Evolutionary conservation across 2,329 filamentous ascomycete species (phyloP).

Genomic region (Fusarium buharicum): DNA sequence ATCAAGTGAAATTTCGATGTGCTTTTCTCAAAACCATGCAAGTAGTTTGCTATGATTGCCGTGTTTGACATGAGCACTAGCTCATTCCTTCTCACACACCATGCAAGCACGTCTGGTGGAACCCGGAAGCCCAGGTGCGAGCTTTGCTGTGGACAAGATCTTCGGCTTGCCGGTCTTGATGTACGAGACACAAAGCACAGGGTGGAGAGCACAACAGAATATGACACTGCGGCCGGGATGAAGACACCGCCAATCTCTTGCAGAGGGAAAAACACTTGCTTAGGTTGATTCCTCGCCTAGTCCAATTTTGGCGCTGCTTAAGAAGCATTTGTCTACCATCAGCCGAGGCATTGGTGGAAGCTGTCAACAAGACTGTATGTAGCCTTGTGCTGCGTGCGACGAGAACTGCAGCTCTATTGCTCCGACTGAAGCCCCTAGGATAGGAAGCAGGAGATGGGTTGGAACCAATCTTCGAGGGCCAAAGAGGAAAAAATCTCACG

Average conservation of each 20-base stretch:
- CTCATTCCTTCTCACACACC: conserved; percentile 16
- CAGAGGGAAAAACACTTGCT: conserved; percentile 28
- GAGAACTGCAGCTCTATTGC: background rate
- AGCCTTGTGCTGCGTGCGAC: background rate
- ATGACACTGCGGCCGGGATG: conserved; percentile 24
- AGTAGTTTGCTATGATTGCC: conserved; percentile 22
- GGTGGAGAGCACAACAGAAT: conserved; percentile 17
- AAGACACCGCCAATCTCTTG: conserved; percentile 30
- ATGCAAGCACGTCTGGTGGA: conserved; percentile 31
- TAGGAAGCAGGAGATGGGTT: background rate
- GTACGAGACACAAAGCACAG: conserved; percentile 23
- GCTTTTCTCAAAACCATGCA: conserved; percentile 1
- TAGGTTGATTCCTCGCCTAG: conserved; percentile 5
- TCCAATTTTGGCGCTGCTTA: conserved; percentile 9
- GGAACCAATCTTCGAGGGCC: background rate
- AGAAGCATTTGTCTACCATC: conserved; percentile 15
- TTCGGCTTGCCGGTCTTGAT: conserved; percentile 24
- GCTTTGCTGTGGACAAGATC: conserved; percentile 20
- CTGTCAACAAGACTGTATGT: background rate
- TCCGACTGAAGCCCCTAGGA: background rate
- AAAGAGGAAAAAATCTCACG: conserved; percentile 16
- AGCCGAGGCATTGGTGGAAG: background rate
- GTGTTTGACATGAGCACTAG: conserved; percentile 21
- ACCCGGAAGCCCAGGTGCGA: conserved; percentile 23
- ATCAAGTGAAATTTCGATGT: background rate